Conservation (phyloP, 805 yeast species). For the Ogataea philodendri region DNA sequence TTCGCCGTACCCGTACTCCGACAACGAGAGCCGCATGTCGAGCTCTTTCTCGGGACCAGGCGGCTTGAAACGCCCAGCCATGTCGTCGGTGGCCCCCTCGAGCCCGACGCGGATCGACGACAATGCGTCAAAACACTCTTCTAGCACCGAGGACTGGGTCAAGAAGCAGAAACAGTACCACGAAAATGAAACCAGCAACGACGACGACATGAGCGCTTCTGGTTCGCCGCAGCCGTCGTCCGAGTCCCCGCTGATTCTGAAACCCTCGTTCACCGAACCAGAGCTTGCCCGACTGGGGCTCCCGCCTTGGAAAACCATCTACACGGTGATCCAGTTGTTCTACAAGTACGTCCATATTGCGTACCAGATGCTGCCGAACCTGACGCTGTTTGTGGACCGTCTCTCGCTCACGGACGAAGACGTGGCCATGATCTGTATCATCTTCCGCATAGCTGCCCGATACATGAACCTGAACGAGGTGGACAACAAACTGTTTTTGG, state of each 20-base stretch:
- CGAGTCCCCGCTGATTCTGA: slow-evolving; percentile 1
- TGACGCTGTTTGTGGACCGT: slow-evolving; percentile 31
- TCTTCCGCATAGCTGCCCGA: slow-evolving; percentile 36
- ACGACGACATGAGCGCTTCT: background rate
- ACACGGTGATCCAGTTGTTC: slow-evolving; percentile 37
- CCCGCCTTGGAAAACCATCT: slow-evolving; percentile 37
- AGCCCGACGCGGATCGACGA: background rate
- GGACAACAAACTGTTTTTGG: slow-evolving; percentile 27
- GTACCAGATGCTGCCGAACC: slow-evolving; percentile 38
- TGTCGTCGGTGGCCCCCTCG: slow-evolving; percentile 13
- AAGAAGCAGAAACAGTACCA: slow-evolving; percentile 21
- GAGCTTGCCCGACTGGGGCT: slow-evolving; percentile 35
- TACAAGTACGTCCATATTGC: slow-evolving; percentile 42
- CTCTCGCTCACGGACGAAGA: slow-evolving; percentile 33
- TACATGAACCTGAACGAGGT: slow-evolving; percentile 31
- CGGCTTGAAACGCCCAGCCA: slow-evolving; percentile 1
- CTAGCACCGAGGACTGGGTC: slow-evolving; percentile 29
- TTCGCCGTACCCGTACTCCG: slow-evolving; percentile 6
- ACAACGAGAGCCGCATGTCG: slow-evolving; percentile 5
- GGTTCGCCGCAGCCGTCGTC: too few species aligned
- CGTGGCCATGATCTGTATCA: slow-evolving; percentile 28
- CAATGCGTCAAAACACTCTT: slow-evolving; percentile 2
- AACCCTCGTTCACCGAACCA: slow-evolving; percentile 26
- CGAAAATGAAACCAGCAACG: background rate
- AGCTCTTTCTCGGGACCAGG: background rate